Conservation (phyloP, 169 alveolate genomes). For the Sarcocystis neurona region DNA sequence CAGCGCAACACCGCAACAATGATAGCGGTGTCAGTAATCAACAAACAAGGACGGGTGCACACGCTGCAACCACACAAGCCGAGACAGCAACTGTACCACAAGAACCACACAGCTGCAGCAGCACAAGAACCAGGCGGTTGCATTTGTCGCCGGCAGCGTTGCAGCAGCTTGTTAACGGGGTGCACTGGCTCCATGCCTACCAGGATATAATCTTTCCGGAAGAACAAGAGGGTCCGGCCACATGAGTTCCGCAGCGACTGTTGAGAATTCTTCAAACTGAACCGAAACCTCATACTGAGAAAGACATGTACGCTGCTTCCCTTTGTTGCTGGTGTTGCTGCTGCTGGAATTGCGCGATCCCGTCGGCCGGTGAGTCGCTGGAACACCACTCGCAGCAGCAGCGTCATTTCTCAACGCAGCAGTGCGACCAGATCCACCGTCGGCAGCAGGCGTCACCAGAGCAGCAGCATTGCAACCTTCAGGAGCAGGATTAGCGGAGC, state of each 20-base stretch:
- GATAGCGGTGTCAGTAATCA: too few species aligned
- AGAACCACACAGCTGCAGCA: neutral
- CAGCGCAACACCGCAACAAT: too few species aligned
- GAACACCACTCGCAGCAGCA: too few species aligned
- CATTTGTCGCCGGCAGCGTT: neutral
- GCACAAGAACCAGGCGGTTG: neutral
- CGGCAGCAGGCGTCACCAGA: too few species aligned
- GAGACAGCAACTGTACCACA: neutral
- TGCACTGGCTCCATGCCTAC: neutral
- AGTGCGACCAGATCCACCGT: too few species aligned
- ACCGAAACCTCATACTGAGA: constrained; percentile 8
- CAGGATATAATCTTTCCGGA: neutral
- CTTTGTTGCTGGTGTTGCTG: neutral
- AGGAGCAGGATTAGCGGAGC: too few species aligned
- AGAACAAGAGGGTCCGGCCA: constrained; percentile 5
- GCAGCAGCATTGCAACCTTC: too few species aligned
- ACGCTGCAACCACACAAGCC: neutral
- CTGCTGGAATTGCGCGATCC: neutral
- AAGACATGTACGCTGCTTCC: neutral
- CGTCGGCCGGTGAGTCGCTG: too few species aligned
- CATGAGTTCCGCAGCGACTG: constrained; percentile 8
- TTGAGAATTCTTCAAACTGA: constrained; percentile 32
- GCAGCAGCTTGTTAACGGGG: too few species aligned
- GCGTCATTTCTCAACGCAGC: too few species aligned
- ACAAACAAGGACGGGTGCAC: too few species aligned